These are phyloP conservation scores for Diaporthe longicolla DNA, from an alignment of 2,329 filamentous ascomycete genomes.

Conservation along the genomic window DNA sequence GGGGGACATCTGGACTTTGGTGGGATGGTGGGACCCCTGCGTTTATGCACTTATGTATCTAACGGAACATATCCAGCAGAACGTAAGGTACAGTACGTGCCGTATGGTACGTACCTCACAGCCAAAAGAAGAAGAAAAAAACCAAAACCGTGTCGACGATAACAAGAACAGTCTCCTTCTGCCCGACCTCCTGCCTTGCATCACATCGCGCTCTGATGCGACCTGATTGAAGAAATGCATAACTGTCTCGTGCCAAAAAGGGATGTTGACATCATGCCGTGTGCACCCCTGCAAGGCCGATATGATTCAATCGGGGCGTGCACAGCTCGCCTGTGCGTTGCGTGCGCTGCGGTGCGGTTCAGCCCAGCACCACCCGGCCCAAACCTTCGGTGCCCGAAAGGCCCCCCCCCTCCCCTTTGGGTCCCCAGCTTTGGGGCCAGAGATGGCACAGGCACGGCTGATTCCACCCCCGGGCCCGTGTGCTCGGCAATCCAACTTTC, in stretches of 20 bases:
- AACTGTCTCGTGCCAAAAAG: background rate
- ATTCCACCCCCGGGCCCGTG: conserved; percentile 9
- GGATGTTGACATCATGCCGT: background rate
- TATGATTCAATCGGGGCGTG: background rate
- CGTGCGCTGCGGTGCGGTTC: background rate
- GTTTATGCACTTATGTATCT: conserved; percentile 6
- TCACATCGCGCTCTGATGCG: background rate
- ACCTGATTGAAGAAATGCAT: background rate
- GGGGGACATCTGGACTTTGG: conserved; percentile 41
- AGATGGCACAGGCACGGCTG: conserved; percentile 24
- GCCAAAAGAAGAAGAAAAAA: no score
- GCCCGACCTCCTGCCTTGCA: background rate
- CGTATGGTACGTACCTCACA: background rate
- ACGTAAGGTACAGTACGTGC: no score
- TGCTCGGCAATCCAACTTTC: conserved; percentile 29
- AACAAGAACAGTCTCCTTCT: background rate
- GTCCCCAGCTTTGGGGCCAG: background rate
- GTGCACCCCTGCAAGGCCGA: background rate
- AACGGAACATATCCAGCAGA: rapidly evolving
- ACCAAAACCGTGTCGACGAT: background rate
- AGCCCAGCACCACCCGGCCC: conserved; percentile 13
- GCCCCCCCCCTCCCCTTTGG: background rate
- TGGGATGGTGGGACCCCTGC: conserved; percentile 41
- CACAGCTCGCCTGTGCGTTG: conserved; percentile 8
- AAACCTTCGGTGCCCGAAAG: conserved; percentile 41